Evolutionary conservation across 768 basidiomycete genomes (phyloP), one percentile per base, ranked within the genome.

Genomic region (Tremella mesenterica): DNA sequence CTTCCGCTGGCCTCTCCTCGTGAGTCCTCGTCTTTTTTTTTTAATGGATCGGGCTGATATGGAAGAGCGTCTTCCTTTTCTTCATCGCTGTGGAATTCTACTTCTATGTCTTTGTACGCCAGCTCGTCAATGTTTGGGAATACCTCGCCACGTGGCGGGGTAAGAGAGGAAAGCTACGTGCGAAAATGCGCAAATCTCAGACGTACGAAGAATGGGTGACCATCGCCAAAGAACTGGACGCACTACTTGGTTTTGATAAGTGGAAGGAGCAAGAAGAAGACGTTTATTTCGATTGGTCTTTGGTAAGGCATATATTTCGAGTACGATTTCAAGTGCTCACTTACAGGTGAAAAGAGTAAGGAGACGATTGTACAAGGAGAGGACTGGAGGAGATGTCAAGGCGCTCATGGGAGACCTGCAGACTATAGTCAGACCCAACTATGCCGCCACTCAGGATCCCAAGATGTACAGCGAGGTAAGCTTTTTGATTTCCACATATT

Each of bases 121-220:
- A 99, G 70, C 65, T 93, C 16, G 95, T 99, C 38, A 96, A 96
- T 67, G 80, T 87, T 3, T 88, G 95, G 69, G 93, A 99, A 74
- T 96, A 84, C 81, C 70, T 93, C 39, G 82, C 85, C 23, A 89
- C 89, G 44, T 96, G 91, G 91, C 76, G 88, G 49, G 93, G 93
- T 7, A 78, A 81, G 56, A 90, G 88, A 65, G 88, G 88, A 2
- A 69, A 79, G 14, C 74, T 99, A 2, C 78, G 93, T 56, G 81
- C 83, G 56, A 81, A 81, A 45, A 74, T 99, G 18, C 80, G 91
- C 4, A 81, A 78, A 9, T 82, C 95, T 12, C 78, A 71, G 58
- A 85, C 78, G 0, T 96, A 90, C 64, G 78, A 86, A 79, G 86
- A 95, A 74, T 99, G 95, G 95, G 88, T 85, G 73, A 77, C 79